Base-by-base conservation (phyloP, 169 alveolate species). In the Plasmodium fragile region DNA sequence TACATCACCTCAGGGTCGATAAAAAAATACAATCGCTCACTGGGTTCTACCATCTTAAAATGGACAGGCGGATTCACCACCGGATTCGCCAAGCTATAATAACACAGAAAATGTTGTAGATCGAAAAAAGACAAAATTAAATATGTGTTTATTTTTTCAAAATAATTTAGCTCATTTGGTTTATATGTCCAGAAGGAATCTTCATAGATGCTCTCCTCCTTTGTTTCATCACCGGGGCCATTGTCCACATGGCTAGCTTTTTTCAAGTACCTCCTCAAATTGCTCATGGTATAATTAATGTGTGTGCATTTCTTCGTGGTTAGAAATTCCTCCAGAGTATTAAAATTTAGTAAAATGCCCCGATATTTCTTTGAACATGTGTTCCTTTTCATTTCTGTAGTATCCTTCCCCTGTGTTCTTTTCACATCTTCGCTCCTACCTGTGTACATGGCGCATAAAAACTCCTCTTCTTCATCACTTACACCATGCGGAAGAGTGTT, bases 11-110 rank as follows among this genome's bases (percentile, higher is more conserved):
- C 30, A 78, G 82, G 28, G 55, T 89, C 77, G 18, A 89, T 72
- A 39, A 78, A 89, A 10, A 78, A 78, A 78, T 59, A 80, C 13
- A 78, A 34, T 25, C 94, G 81, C 55, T 78, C 73, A 41, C 34
- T 39, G 22, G 36, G 52, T 32, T 7, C 22, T 55, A 65, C 18
- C 49, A 39, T 3, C 18, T 78, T 32, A 79, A 70, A 89, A 65
- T 89, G 34, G 32, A 6, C 45, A 13, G 30, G 28, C 7, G 94
- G 91, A 22, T 77, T 89, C 28, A 89, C 69, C 4, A 89, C 73
- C 10, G 94, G 94, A 25, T 89, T 89, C 30, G 94, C 90, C 81
- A 80, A 55, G 45, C 87, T 80, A 28, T 80, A 89, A 16, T 89
- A 89, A 49, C 94, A 89, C 81, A 79, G 18, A 28, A 59, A 79